These are phyloP conservation scores for Aristolochia californica DNA, from an alignment of 164 flowering plant genomes.

Conservation along the genomic window DNA sequence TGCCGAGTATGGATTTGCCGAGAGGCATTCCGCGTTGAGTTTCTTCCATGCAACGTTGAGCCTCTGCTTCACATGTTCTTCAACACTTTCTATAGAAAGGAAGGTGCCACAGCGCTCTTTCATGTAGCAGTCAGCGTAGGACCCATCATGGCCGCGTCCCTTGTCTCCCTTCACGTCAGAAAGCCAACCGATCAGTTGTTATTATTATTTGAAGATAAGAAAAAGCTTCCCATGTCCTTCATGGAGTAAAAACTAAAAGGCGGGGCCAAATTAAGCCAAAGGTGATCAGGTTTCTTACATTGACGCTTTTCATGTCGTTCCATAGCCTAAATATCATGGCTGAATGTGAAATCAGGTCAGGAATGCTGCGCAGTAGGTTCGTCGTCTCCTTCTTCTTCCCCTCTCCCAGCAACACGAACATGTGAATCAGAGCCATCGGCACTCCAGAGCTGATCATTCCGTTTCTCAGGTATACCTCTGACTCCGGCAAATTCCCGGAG, in stretches of 20 bases:
- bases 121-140: neutral
- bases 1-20: neutral
- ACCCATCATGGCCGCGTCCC: neutral
- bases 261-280: neutral
- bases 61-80: neutral
- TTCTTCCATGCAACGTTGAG: neutral
- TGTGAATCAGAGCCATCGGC: too few species aligned
- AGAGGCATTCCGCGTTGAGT: neutral
- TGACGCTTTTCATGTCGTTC: neutral
- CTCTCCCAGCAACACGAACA: too few species aligned
- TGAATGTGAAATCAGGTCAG: too few species aligned
- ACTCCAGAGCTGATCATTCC: neutral
- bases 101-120: neutral
- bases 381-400: too few species aligned
- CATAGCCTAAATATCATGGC: too few species aligned
- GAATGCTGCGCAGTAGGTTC: too few species aligned
- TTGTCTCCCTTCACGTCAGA: neutral
- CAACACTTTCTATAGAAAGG: neutral
- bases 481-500: neutral
- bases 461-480: neutral
- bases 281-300: too few species aligned
- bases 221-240: neutral
- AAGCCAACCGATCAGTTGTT: neutral
- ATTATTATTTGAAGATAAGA: neutral
- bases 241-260: neutral